Evolutionary conservation across 225 moss, liverwort and hornwort species (phyloP).

Genomic region (Rhytidiadelphus loreus): DNA sequence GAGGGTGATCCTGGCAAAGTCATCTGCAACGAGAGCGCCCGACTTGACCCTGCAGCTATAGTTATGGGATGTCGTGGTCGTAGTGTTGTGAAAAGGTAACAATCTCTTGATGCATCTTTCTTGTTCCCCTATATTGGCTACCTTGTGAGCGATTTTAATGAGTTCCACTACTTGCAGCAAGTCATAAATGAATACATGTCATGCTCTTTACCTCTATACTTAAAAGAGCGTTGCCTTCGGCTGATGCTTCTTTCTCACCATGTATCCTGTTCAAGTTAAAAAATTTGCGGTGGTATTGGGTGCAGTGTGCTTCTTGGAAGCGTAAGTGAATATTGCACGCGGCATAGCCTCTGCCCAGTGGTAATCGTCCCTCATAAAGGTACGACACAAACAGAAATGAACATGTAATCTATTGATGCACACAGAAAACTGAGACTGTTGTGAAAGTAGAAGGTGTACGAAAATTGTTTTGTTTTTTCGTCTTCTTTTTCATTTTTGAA

Average conservation of each 20-base stretch:
- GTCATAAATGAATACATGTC: background rate
- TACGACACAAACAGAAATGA: background rate
- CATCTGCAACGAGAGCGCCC: slow-evolving; percentile 21
- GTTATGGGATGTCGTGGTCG: slow-evolving; percentile 51
- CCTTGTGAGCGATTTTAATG: background rate
- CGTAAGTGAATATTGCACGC: slow-evolving; percentile 44
- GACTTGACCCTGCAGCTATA: slow-evolving; percentile 42
- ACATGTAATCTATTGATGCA: background rate
- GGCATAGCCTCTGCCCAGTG: slow-evolving; percentile 41
- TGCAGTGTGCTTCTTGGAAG: slow-evolving; percentile 50
- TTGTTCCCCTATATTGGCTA: background rate
- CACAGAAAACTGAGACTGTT: background rate
- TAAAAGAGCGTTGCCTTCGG: background rate
- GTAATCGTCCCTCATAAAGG: slow-evolving; percentile 46
- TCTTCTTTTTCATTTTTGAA: background rate
- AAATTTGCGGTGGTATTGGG: background rate
- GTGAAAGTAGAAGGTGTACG: background rate
- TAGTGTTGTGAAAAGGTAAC: slow-evolving; percentile 31
- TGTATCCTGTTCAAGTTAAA: background rate
- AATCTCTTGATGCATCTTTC: background rate
- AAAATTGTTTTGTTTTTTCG: background rate
- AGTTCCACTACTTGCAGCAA: background rate
- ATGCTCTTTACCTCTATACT: background rate
- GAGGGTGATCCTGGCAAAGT: slow-evolving; percentile 51
- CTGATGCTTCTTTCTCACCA: background rate